Conservation (phyloP, 2,329 filamentous ascomycete genomes). For the Colletotrichum tamarilloi region DNA sequence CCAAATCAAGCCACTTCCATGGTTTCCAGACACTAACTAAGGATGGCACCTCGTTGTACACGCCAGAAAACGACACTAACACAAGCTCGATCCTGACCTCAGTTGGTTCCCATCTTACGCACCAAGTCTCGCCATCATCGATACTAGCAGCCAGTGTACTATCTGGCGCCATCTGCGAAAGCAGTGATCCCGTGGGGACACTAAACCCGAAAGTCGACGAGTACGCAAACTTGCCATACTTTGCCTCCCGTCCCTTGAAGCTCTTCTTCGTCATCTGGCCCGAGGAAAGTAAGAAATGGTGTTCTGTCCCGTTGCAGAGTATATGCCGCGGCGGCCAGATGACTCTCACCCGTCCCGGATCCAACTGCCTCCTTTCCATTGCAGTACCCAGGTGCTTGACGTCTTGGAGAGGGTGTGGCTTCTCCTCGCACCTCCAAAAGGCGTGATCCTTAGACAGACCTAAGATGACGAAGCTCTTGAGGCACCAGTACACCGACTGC, state of each 20-base stretch:
- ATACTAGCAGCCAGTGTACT: constrained; percentile 33
- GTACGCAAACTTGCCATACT: constrained; percentile 53
- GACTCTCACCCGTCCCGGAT: neutral
- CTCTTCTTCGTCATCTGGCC: constrained; percentile 47
- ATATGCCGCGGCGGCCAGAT: constrained; percentile 51
- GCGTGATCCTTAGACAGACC: constrained; percentile 44
- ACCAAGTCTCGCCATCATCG: constrained; percentile 36
- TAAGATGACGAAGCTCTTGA: constrained; percentile 55
- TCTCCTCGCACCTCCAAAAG: constrained; percentile 55
- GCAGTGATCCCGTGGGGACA: constrained; percentile 44
- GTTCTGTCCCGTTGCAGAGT: constrained; percentile 46
- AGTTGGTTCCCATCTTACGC: constrained; percentile 18
- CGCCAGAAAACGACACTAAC: neutral
- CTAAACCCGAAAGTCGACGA: constrained; percentile 51
- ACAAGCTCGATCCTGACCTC: constrained; percentile 14
- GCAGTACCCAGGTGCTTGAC: neutral
- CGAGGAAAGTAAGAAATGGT: constrained; percentile 52
- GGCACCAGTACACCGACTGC: constrained; percentile 59
- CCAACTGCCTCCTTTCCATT: neutral
- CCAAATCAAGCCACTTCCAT: constrained; percentile 24
- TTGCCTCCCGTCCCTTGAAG: constrained; percentile 49
- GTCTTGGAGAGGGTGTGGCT: constrained; percentile 43
- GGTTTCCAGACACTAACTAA: constrained; percentile 35
- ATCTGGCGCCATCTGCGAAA: constrained; percentile 40
- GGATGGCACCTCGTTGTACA: neutral